Evolutionary conservation across 495 filamentous ascomycete species (phyloP), one percentile per base, ranked within the genome.

Genomic region (Hyaloscypha variabilis): DNA sequence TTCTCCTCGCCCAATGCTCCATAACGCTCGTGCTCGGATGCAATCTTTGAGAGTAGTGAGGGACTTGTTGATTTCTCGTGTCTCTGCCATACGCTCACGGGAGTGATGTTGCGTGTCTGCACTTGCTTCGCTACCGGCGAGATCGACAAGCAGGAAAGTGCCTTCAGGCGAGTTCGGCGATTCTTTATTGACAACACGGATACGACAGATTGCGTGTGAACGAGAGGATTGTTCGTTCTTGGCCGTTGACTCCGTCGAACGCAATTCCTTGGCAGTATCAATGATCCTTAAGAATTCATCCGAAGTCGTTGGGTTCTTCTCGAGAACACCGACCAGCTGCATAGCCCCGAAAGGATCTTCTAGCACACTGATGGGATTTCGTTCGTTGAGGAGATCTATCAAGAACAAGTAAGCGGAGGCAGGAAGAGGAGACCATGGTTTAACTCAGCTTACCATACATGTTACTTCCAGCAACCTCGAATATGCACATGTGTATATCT

Each of bases 101-200:
- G 58, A 59, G 39, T 77, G 75, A 2, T 67, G 21, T 23, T 29
- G 24, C 6, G 72, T 62, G 60, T 76, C 74, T 6, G 60, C 60
- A 6, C 66, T 68, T 68, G 75, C 70, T 68, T 83, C 82, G 36
- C 78, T 77, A 1, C 81, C 81, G 2, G 80, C 81, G 0, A 81
- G 75, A 61, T 84, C 81, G 49, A 82, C 69, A 1, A 83, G 73
- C 57, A 78, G 77, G 1, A 83, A 71, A 0, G 76, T 36, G 5
- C 82, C 79, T 63, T 81, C 75, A 1, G 68, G 25, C 2, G 25
- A 50, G 25, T 59, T 66, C 10, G 66, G 23, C 0, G 58, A 8
- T 28, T 54, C 42, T 3, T 68, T 70, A 23, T 79, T 75, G 64
- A 77, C 70, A 55, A 82, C 70, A 29, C 77, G 70, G 50, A 83